A percentile compares a stretch with the other conserved stretches of the same genome.
Conservation (phyloP, 441 rosid species). For the Corymbia citriodora region DNA sequence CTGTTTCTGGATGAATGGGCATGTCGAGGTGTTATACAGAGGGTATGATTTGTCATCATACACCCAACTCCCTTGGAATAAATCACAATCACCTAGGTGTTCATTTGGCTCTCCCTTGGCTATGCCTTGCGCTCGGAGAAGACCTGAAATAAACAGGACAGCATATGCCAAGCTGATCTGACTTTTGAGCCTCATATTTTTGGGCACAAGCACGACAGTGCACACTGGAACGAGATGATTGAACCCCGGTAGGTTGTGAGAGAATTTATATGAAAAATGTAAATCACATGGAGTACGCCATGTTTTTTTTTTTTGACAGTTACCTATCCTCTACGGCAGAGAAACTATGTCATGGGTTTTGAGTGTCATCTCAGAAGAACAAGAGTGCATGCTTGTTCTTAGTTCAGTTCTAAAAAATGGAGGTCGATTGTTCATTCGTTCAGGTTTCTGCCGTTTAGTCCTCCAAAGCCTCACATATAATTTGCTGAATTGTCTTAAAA, state of each 20-base stretch:
- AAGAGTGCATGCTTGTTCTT: neutral
- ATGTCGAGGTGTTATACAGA: neutral
- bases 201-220: neutral
- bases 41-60: neutral
- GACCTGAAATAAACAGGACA: neutral
- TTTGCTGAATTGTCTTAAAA: neutral
- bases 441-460: neutral
- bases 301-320: neutral
- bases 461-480: neutral
- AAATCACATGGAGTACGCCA: neutral
- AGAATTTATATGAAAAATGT: neutral
- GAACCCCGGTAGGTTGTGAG: neutral
- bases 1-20: slow-evolving; percentile 3
- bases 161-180: neutral
- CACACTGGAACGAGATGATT: neutral
- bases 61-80: slow-evolving; percentile 3
- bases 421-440: neutral
- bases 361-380: neutral
- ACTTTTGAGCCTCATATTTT: neutral
- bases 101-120: neutral
- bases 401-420: neutral
- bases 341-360: neutral
- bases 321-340: neutral
- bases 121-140: neutral
- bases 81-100: neutral